Evolutionary conservation across 2,329 filamentous ascomycete species (phyloP).

Genomic region (Fusarium sp.): DNA sequence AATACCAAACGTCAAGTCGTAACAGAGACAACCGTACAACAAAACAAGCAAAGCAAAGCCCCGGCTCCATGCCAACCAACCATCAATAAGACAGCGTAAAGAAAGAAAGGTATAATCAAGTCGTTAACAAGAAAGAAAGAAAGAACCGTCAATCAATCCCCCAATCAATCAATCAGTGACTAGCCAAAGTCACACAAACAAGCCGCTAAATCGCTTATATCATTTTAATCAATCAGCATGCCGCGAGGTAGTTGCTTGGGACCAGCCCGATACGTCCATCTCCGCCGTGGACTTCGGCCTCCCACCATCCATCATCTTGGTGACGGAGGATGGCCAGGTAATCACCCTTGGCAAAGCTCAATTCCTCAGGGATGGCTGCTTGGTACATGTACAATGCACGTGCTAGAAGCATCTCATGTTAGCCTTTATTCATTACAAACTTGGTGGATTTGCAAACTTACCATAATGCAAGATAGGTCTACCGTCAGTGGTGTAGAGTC

Average conservation of each 20-base stretch:
- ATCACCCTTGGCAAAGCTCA: constrained; percentile 92
- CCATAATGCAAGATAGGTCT: constrained; percentile 90
- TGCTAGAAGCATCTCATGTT: constrained; percentile 60
- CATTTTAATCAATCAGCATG: constrained; percentile 50
- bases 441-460: constrained; percentile 60
- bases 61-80: constrained; percentile 27
- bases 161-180: no score
- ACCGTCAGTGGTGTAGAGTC: constrained; percentile 85
- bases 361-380: constrained; percentile 92
- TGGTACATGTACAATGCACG: constrained; percentile 94
- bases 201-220: constrained; percentile 18
- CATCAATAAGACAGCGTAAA: constrained; percentile 20
- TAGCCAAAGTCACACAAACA: constrained; percentile 1
- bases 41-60: constrained; percentile 14
- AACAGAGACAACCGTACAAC: constrained; percentile 12
- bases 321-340: constrained; percentile 85
- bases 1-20: constrained; percentile 33
- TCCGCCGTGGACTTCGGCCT: constrained; percentile 85
- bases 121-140: constrained; percentile 16
- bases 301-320: constrained; percentile 99
- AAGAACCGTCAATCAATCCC: no score
- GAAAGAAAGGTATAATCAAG: constrained; percentile 34
- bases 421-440: constrained; percentile 19
- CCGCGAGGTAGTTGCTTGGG: constrained; percentile 72
- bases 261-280: constrained; percentile 67